phyloP scores from a whole-genome alignment of 345 rosid genomes.

The Gossypium bickii region DNA sequence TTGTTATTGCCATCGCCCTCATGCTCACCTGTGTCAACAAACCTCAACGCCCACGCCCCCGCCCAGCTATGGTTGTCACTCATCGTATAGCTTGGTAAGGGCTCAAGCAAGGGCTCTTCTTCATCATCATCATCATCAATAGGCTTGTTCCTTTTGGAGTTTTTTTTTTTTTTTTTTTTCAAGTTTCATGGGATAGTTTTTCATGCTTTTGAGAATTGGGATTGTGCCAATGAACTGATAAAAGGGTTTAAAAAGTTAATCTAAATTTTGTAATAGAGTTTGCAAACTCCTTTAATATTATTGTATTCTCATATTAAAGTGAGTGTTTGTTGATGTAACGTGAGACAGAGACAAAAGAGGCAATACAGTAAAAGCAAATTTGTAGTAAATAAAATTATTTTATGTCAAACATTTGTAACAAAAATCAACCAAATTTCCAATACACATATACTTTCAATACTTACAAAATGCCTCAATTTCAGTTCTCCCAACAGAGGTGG shows the following conservation, averaged over 20 bases:
- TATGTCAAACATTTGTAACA: too few species aligned
- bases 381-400: too few species aligned
- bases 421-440: too few species aligned
- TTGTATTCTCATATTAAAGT: too few species aligned
- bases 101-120: neutral
- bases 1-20: neutral
- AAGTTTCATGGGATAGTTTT: neutral
- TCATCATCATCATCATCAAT: neutral
- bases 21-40: slow-evolving; percentile 1
- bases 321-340: too few species aligned
- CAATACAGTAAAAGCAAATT: too few species aligned
- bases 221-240: neutral
- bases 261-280: neutral
- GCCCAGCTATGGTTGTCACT: neutral
- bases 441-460: too few species aligned
- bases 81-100: neutral
- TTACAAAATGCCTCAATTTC: too few species aligned
- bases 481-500: too few species aligned
- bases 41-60: neutral
- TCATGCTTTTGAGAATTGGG: neutral
- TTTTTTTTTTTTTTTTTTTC: neutral
- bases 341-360: too few species aligned
- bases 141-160: neutral
- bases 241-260: neutral
- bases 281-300: neutral